Evolutionary conservation across 2,329 filamentous ascomycete genomes (phyloP).

Genomic region (Talaromyces sp.): DNA sequence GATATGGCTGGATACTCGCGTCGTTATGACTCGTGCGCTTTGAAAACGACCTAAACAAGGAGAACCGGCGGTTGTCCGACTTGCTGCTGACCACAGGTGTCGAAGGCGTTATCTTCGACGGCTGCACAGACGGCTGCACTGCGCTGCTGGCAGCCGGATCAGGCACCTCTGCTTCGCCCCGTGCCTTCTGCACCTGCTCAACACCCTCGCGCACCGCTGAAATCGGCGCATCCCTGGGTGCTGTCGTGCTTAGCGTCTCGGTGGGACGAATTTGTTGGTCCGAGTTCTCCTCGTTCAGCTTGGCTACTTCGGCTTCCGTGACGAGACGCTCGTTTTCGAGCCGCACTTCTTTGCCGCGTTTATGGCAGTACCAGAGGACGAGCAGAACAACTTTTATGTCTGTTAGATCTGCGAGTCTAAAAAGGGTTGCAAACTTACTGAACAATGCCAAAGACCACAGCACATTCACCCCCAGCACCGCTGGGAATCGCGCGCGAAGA

Average conservation of each 20-base stretch:
- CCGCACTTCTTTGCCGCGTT: slow-evolving; percentile 80
- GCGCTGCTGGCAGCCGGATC: neutral
- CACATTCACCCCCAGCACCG: slow-evolving; percentile 85
- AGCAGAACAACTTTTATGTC: slow-evolving; percentile 69
- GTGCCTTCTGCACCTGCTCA: slow-evolving; percentile 30
- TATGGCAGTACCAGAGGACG: slow-evolving; percentile 97
- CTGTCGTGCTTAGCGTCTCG: slow-evolving; percentile 36
- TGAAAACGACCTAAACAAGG: slow-evolving; percentile 14
- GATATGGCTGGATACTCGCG: slow-evolving; percentile 27
- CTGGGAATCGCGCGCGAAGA: slow-evolving; percentile 80
- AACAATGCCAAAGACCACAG: slow-evolving; percentile 86
- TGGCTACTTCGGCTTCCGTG: slow-evolving; percentile 39
- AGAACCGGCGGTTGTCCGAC: slow-evolving; percentile 5
- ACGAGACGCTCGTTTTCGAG: slow-evolving; percentile 58
- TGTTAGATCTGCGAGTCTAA: neutral
- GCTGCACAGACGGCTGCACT: neutral
- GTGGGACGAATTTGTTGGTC: slow-evolving; percentile 28
- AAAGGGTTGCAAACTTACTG: slow-evolving; percentile 51
- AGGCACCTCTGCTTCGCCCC: slow-evolving; percentile 16
- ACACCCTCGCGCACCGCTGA: slow-evolving; percentile 37
- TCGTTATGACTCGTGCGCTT: slow-evolving; percentile 12
- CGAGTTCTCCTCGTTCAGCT: slow-evolving; percentile 30
- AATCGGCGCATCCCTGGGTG: slow-evolving; percentile 33
- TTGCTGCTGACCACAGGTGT: neutral
- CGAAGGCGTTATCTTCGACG: neutral